Conservation (phyloP, 306 rosid species). For the Trifolium subterraneum region DNA sequence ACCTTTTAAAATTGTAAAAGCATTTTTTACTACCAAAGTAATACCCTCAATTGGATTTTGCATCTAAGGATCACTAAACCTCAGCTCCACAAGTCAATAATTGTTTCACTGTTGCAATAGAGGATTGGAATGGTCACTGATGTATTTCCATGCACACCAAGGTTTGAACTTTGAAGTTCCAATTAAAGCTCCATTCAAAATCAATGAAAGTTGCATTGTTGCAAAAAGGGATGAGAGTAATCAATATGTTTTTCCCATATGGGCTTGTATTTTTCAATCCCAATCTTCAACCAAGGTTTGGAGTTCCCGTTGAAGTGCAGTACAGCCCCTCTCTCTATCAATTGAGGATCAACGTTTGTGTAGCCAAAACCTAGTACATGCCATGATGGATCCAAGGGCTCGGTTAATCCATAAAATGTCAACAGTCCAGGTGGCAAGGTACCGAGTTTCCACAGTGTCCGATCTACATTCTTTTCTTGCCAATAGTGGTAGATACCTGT, state of each 20-base stretch:
- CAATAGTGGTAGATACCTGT: conserved; percentile 92
- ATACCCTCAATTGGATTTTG: conserved; percentile 39
- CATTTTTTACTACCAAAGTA: conserved; percentile 47
- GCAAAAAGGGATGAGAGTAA: conserved; percentile 70
- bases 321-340: conserved; percentile 82
- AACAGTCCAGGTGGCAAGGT: conserved; percentile 90
- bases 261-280: conserved; percentile 88
- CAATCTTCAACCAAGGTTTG: conserved; percentile 94
- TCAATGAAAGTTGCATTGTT: conserved; percentile 79
- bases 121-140: conserved; percentile 49
- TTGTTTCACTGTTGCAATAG: conserved; percentile 55
- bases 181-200: conserved; percentile 44
- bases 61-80: conserved; percentile 36
- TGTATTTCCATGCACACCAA: conserved; percentile 29
- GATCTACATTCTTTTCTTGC: conserved; percentile 84
- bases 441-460: conserved; percentile 92
- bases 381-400: conserved; percentile 84
- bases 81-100: conserved; percentile 45
- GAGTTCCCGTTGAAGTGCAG: conserved; percentile 91
- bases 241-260: conserved; percentile 83
- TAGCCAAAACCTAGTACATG: conserved; percentile 89
- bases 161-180: conserved; percentile 52
- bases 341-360: conserved; percentile 75
- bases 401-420: conserved; percentile 86
- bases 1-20: conserved; percentile 57